These are phyloP conservation scores for Streptanthus diversifolius DNA, from an alignment of 345 rosid species.

Conservation along the genomic window DNA sequence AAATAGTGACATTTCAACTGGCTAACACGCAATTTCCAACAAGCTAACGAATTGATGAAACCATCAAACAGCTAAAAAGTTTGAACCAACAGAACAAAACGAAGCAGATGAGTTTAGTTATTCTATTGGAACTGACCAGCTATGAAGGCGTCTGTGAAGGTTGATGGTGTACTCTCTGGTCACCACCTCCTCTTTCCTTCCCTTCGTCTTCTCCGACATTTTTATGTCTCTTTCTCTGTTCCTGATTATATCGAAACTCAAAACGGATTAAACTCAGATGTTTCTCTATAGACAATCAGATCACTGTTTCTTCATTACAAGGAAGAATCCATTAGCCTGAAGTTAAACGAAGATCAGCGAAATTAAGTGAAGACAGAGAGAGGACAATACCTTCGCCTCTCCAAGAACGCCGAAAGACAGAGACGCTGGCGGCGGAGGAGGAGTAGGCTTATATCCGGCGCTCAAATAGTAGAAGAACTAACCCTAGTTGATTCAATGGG, in stretches of 20 bases:
- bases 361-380: neutral
- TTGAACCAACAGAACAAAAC: neutral
- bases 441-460: neutral
- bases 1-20: neutral
- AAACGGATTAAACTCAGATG: neutral
- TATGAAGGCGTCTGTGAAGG: slow-evolving; percentile 45
- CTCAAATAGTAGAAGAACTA: neutral
- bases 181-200: slow-evolving; percentile 76
- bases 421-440: slow-evolving; percentile 17
- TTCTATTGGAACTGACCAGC: slow-evolving; percentile 45
- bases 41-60: neutral
- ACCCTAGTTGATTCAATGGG: slow-evolving; percentile 22
- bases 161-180: slow-evolving; percentile 67
- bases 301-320: neutral
- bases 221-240: neutral
- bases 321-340: neutral
- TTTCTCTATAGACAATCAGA: neutral
- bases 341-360: neutral
- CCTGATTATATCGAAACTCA: neutral
- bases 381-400: neutral
- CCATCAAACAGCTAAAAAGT: neutral
- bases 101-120: neutral
- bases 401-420: slow-evolving; percentile 1
- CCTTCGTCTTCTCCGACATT: slow-evolving; percentile 64
- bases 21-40: neutral